Percentiles rank a stretch among this genome's conserved stretches.
phyloP scores from a whole-genome alignment of 139 green algal genomes.

The Chlorella sp. region DNA sequence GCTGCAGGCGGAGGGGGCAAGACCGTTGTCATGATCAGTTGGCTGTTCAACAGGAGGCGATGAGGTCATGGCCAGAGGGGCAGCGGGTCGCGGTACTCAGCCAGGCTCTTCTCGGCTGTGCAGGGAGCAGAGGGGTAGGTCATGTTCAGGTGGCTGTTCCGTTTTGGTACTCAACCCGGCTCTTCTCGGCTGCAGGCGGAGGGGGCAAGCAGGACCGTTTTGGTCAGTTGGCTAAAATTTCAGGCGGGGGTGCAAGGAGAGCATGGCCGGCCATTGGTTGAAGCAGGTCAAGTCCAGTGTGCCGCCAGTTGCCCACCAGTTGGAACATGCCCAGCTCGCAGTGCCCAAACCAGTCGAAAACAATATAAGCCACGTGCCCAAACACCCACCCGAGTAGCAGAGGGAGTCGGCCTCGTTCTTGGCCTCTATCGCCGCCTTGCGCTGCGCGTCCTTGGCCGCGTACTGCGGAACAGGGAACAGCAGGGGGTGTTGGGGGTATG shows the following conservation, averaged over 20 bases:
- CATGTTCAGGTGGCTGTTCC: too few species aligned
- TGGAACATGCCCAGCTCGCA: too few species aligned
- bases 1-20: slow-evolving; percentile 27
- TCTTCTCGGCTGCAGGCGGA: too few species aligned
- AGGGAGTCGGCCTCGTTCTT: slow-evolving; percentile 92
- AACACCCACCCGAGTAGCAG: slow-evolving; percentile 74
- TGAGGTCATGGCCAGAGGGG: too few species aligned
- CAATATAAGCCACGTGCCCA: background rate
- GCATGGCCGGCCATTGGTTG: background rate
- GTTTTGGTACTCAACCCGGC: too few species aligned
- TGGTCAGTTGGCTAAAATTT: too few species aligned
- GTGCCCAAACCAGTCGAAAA: too few species aligned
- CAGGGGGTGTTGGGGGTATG: background rate
- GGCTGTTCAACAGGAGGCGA: too few species aligned
- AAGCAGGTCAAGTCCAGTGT: background rate
- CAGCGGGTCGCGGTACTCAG: slow-evolving; percentile 92
- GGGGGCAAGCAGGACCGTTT: too few species aligned
- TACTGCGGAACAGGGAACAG: background rate
- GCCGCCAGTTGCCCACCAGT: too few species aligned
- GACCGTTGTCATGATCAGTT: background rate
- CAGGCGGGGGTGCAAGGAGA: background rate
- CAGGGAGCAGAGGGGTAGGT: background rate
- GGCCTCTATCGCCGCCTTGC: slow-evolving; percentile 95
- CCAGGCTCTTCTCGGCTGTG: slow-evolving; percentile 85
- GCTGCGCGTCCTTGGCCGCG: slow-evolving; percentile 44